Conservation (phyloP, 2,329 filamentous ascomycete species). For the Aspergillus neoniger region DNA sequence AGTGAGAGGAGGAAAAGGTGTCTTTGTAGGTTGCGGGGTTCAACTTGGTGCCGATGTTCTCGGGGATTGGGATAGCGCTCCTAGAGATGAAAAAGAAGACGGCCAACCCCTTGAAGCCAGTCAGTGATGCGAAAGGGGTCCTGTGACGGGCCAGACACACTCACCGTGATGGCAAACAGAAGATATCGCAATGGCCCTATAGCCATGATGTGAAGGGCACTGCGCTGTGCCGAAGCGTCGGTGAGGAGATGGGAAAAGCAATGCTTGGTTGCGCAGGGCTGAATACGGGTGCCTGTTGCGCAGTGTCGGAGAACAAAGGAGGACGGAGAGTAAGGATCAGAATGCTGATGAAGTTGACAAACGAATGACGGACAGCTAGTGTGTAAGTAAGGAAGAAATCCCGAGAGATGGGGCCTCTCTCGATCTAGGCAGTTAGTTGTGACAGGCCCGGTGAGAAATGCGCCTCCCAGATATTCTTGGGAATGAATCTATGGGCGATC, state of each 20-base stretch:
- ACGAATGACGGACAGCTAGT: background rate
- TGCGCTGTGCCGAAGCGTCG: conserved; percentile 13
- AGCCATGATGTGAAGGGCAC: conserved; percentile 16
- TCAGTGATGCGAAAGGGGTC: background rate
- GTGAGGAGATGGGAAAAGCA: background rate
- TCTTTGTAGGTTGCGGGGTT: conserved; percentile 27
- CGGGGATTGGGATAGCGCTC: conserved; percentile 51
- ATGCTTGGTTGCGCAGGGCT: background rate
- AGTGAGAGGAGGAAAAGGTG: conserved; percentile 12
- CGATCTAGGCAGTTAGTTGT: background rate
- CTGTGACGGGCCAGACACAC: background rate
- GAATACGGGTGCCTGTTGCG: conserved; percentile 8
- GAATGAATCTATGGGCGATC: conserved; percentile 1
- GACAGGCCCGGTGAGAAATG: background rate
- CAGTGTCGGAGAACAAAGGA: background rate
- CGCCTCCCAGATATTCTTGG: background rate
- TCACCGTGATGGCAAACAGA: conserved; percentile 15
- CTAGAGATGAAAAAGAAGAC: conserved; percentile 82
- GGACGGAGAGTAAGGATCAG: background rate
- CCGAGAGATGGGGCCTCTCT: background rate
- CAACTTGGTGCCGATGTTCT: conserved; percentile 25
- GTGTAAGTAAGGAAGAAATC: too few species aligned
- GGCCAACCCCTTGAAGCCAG: conserved; percentile 56
- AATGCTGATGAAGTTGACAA: background rate
- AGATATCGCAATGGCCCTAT: conserved; percentile 22